Evolutionary conservation across 164 flowering plant species (phyloP).

Genomic region (Pachysandra terminalis): DNA sequence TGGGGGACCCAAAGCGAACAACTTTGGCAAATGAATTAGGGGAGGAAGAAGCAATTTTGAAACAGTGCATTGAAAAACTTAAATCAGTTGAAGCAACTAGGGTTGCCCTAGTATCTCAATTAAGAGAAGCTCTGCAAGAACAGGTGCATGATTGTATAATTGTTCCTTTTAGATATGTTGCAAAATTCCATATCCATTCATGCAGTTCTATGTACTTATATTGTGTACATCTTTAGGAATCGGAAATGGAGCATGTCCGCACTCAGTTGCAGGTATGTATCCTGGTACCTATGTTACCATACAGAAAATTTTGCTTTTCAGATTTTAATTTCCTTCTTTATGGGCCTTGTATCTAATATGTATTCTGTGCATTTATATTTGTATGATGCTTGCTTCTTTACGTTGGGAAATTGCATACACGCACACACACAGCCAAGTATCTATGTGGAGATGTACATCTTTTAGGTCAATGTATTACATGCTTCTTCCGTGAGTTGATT

Average conservation of each 20-base stretch:
- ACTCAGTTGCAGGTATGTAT: constrained; percentile 86
- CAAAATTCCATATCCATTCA: background rate
- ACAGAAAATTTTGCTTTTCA: constrained; percentile 4
- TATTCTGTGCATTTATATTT: background rate
- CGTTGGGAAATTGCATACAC: background rate
- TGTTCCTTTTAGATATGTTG: constrained; percentile 1
- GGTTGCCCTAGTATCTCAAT: constrained; percentile 63
- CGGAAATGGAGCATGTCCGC: constrained; percentile 85
- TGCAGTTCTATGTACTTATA: constrained; percentile 16
- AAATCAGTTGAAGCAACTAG: constrained; percentile 71
- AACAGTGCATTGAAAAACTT: constrained; percentile 78
- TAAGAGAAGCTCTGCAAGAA: constrained; percentile 77
- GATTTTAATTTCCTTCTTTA: background rate
- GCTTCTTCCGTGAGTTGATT: background rate
- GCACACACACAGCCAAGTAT: background rate
- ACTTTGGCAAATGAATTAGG: constrained; percentile 63
- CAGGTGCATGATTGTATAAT: constrained; percentile 46
- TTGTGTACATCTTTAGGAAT: constrained; percentile 52
- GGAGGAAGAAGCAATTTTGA: constrained; percentile 68
- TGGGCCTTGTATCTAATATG: background rate
- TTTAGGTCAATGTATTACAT: background rate
- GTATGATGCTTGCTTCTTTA: background rate
- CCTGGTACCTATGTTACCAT: background rate
- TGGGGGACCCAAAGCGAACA: constrained; percentile 64
- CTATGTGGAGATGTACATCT: too few species aligned